Conservation (phyloP, 139 green algal species). For the Zygnema circumcarinatum region DNA sequence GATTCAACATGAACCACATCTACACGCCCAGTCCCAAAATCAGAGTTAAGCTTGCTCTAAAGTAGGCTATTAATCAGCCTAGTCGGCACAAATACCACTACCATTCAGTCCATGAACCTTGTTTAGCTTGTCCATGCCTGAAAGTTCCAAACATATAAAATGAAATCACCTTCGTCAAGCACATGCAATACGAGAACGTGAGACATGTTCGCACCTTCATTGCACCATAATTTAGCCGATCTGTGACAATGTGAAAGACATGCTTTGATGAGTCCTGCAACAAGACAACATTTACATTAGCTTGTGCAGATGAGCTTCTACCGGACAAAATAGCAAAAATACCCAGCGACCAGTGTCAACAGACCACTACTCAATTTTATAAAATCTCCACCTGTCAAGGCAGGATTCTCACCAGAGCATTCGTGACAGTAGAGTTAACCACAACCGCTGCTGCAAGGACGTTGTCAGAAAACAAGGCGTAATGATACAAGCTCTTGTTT, state of each 20-base stretch:
- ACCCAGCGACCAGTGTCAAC: too few relatives aligned
- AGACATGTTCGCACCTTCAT: conserved; percentile 32
- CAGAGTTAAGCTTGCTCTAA: neutral
- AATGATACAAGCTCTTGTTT: conserved; percentile 42
- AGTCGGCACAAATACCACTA: too few relatives aligned
- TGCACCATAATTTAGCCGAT: conserved; percentile 48
- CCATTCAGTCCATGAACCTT: too few relatives aligned
- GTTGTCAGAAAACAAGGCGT: conserved; percentile 56
- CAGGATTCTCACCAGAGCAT: conserved; percentile 36
- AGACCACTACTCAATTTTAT: too few relatives aligned
- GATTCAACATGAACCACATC: conserved; percentile 55
- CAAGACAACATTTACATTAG: conserved; percentile 8
- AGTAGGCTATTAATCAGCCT: neutral
- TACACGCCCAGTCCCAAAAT: neutral
- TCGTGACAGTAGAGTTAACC: conserved; percentile 51
- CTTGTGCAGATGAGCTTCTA: too few relatives aligned
- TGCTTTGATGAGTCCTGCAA: conserved; percentile 45
- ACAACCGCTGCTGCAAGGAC: conserved; percentile 47
- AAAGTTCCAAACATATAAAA: too few relatives aligned
- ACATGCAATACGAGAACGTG: neutral
- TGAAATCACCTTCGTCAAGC: too few relatives aligned
- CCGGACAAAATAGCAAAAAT: too few relatives aligned
- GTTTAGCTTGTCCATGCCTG: too few relatives aligned
- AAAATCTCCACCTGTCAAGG: too few relatives aligned
- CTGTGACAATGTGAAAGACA: conserved; percentile 59